phyloP scores from a whole-genome alignment of 2,329 filamentous ascomycete genomes.

The Cercospora brassicicola region DNA sequence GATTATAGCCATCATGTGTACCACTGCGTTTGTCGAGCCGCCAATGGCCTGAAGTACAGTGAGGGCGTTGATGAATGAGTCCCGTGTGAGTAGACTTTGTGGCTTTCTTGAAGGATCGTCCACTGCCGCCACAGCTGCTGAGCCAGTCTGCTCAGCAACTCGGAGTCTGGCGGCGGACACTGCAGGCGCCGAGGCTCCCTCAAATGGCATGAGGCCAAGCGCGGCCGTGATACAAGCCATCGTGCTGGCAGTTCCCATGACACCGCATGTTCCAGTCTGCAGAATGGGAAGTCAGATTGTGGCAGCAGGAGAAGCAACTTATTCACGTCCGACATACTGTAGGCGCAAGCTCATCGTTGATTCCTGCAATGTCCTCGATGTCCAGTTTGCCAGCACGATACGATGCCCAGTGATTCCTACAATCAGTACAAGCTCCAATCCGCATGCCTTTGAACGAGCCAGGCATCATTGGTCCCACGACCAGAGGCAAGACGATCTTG shows the following conservation, averaged over 20 bases:
- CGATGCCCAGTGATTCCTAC: slow-evolving; percentile 70
- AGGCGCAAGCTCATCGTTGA: slow-evolving; percentile 72
- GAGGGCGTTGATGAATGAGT: slow-evolving; percentile 52
- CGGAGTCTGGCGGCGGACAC: slow-evolving; percentile 54
- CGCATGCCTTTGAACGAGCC: slow-evolving; percentile 64
- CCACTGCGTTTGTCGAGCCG: slow-evolving; percentile 47
- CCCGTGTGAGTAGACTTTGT: slow-evolving; percentile 48
- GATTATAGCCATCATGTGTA: slow-evolving; percentile 49
- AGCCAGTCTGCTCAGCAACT: slow-evolving; percentile 56
- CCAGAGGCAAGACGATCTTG: slow-evolving; percentile 66
- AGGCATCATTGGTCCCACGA: slow-evolving; percentile 75
- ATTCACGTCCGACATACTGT: slow-evolving; percentile 45
- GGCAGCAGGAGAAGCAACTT: too few species aligned
- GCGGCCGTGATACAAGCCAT: slow-evolving; percentile 57
- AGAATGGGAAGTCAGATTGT: too few species aligned
- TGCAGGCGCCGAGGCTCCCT: slow-evolving; percentile 55
- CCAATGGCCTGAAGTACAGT: slow-evolving; percentile 49
- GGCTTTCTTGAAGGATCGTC: slow-evolving; percentile 41
- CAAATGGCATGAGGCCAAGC: slow-evolving; percentile 55
- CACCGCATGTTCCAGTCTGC: slow-evolving; percentile 54
- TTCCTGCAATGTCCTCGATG: slow-evolving; percentile 67
- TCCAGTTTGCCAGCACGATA: slow-evolving; percentile 68
- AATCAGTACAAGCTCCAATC: slow-evolving; percentile 74
- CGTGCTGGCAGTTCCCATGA: slow-evolving; percentile 60
- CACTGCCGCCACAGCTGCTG: slow-evolving; percentile 44